Base-by-base conservation (phyloP, 441 rosid species). In the Erodium moschatum region DNA sequence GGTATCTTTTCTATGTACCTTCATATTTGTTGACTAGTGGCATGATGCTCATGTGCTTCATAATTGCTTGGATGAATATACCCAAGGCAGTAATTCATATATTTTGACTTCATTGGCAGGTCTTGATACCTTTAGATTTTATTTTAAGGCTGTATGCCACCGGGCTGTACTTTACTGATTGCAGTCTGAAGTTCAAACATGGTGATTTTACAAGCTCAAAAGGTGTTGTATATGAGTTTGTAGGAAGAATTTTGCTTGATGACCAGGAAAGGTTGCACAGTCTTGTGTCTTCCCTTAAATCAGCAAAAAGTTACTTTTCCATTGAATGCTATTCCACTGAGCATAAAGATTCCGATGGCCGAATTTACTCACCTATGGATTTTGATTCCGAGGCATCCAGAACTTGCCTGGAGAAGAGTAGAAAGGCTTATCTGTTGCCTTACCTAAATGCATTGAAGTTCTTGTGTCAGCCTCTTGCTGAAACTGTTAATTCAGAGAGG, bases 401-500 rank as follows among this genome's bases (percentile, higher is more conserved):
- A 48, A 66, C 73, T 75, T 81, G 75, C 75, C 61, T 44, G 67
- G 74, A 78, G 62, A 77, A 73, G 73, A 77, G 73, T 63, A 19
- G 68, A 71, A 74, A 71, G 58, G 82, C 76, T 80, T 82, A 74
- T 78, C 69, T 78, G 67, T 69, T 40, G 33, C 80, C 79, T 66
- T 88, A 80, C 83, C 68, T 85, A 42, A 80, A 79, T 77, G 88
- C 86, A 69, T 68, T 91, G 82, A 83, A 78, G 75, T 94, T 89
- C 80, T 81, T 91, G 77, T 89, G 97, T 78, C 86, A 83, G 76
- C 96, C 91, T 5, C 88, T 94, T 66, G 89, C 90, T 67, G 91
- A 87, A 73, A 79, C 80, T 71, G 81, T 90, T 60, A 83, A 85
- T 79, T 80, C 77, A 19, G 82, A 83, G 79, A 86, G 84, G 76